These are phyloP conservation scores for Auriscalpium microsporum DNA, from an alignment of 768 basidiomycete species.

Conservation along the genomic window DNA sequence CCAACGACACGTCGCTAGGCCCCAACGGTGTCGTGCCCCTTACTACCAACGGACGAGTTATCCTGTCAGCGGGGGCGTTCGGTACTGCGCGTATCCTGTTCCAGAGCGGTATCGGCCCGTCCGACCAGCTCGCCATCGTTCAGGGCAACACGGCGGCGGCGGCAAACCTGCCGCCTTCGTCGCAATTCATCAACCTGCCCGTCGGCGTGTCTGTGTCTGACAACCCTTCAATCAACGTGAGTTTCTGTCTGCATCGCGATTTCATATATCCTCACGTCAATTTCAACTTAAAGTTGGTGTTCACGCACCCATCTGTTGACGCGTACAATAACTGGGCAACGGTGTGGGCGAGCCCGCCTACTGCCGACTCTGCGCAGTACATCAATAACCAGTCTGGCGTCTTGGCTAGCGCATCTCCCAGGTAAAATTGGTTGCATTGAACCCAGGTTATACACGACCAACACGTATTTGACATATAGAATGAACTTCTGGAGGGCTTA, in stretches of 20 bases:
- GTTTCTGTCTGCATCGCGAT: constrained; percentile 10
- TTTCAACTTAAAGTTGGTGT: constrained; percentile 35
- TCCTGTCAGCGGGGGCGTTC: constrained; percentile 50
- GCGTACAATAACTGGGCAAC: constrained; percentile 60
- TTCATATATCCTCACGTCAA: neutral
- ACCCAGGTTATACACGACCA: too few relatives aligned
- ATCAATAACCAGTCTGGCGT: constrained; percentile 43
- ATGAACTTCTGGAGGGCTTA: constrained; percentile 58
- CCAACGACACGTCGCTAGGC: constrained; percentile 49
- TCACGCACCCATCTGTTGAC: constrained; percentile 55
- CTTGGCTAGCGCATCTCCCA: constrained; percentile 47
- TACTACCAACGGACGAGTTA: constrained; percentile 48
- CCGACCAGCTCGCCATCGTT: constrained; percentile 47
- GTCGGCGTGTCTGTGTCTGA: constrained; percentile 51
- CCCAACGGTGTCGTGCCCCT: constrained; percentile 48
- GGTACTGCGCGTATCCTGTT: constrained; percentile 51
- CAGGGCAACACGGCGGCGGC: constrained; percentile 37
- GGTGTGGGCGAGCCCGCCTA: constrained; percentile 44
- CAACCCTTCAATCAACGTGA: constrained; percentile 55
- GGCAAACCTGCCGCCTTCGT: constrained; percentile 37
- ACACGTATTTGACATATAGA: constrained; percentile 18
- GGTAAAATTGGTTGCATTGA: constrained; percentile 20
- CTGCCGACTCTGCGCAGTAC: constrained; percentile 51
- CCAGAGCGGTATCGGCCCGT: constrained; percentile 54
- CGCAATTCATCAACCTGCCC: constrained; percentile 49